A percentile compares a stretch with the other conserved stretches of the same genome.
phyloP scores from a whole-genome alignment of 2,329 filamentous ascomycete genomes.

The Alternaria panax region DNA sequence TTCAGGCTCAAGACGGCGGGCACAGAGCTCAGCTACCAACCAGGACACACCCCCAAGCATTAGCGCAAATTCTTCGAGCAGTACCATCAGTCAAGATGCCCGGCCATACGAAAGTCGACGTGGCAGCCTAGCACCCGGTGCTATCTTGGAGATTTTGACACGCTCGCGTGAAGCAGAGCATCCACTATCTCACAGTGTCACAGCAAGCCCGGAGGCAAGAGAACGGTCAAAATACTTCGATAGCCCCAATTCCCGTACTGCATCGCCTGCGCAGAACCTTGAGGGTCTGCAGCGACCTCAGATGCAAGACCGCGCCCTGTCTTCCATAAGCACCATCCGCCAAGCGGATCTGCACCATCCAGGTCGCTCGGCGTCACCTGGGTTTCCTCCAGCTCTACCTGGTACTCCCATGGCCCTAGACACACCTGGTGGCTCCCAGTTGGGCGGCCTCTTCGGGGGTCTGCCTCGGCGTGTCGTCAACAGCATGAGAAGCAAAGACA shows the following conservation, averaged over 20 bases:
- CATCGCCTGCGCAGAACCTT: constrained; percentile 47
- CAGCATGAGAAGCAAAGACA: constrained; percentile 52
- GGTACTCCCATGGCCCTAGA: constrained; percentile 55
- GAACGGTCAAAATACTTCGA: constrained; percentile 48
- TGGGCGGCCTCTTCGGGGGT: constrained; percentile 57
- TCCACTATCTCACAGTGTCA: constrained; percentile 76
- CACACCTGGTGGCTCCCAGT: constrained; percentile 51
- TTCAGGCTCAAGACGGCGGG: constrained; percentile 61
- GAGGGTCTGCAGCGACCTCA: constrained; percentile 36
- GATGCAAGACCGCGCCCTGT: constrained; percentile 51
- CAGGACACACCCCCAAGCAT: constrained; percentile 64
- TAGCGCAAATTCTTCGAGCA: constrained; percentile 61
- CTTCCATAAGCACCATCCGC: constrained; percentile 57
- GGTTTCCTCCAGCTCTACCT: constrained; percentile 53
- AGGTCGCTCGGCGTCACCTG: constrained; percentile 46
- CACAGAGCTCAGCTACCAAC: constrained; percentile 61
- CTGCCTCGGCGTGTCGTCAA: constrained; percentile 57
- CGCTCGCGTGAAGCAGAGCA: constrained; percentile 67
- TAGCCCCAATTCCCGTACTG: constrained; percentile 49
- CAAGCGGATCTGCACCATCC: constrained; percentile 48
- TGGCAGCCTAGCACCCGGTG: constrained; percentile 66
- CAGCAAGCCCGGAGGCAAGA: constrained; percentile 68
- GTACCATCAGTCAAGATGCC: constrained; percentile 62
- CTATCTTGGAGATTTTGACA: constrained; percentile 62
- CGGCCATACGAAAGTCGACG: constrained; percentile 61